These are phyloP conservation scores for Podospora pseudoanserina DNA, from an alignment of 495 filamentous ascomycete genomes.

Conservation along the genomic window DNA sequence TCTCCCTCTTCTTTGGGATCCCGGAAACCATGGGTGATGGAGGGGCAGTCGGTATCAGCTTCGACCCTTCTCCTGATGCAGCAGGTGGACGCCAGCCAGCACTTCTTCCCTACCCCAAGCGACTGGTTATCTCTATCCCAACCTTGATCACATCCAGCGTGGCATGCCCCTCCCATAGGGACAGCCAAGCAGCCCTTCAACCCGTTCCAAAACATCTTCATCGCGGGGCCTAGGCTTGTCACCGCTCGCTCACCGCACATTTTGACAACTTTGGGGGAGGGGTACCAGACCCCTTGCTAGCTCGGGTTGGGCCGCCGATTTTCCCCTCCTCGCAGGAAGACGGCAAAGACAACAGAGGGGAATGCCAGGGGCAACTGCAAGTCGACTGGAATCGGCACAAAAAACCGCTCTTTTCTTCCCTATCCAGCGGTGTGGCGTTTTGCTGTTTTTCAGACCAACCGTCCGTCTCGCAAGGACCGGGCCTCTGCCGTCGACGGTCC, in stretches of 20 bases:
- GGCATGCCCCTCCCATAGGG: not conserved
- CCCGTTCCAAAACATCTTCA: not conserved
- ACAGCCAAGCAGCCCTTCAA: constrained; percentile 1
- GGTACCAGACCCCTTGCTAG: constrained; percentile 15
- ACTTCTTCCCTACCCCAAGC: not conserved
- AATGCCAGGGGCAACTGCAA: constrained; percentile 14
- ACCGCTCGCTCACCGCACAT: constrained; percentile 23
- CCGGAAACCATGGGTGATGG: not conserved
- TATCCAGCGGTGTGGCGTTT: not conserved
- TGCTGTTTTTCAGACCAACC: not conserved
- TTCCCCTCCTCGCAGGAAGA: constrained; percentile 3
- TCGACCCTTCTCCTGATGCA: constrained; percentile 3
- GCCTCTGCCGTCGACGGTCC: constrained; percentile 12
- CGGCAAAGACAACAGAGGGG: not conserved
- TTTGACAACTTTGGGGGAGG: constrained; percentile 2
- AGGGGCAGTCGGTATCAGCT: not conserved
- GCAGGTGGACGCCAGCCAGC: not conserved
- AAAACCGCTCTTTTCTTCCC: not conserved
- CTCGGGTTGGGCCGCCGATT: constrained; percentile 12
- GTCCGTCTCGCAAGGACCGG: constrained; percentile 11
- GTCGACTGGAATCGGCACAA: constrained; percentile 6
- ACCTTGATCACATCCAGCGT: not conserved
- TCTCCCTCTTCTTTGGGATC: not conserved
- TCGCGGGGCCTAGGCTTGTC: constrained; percentile 5
- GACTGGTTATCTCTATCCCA: not conserved